Base-by-base conservation (phyloP, 768 basidiomycete genomes). In the Tephrocybe sp. region DNA sequence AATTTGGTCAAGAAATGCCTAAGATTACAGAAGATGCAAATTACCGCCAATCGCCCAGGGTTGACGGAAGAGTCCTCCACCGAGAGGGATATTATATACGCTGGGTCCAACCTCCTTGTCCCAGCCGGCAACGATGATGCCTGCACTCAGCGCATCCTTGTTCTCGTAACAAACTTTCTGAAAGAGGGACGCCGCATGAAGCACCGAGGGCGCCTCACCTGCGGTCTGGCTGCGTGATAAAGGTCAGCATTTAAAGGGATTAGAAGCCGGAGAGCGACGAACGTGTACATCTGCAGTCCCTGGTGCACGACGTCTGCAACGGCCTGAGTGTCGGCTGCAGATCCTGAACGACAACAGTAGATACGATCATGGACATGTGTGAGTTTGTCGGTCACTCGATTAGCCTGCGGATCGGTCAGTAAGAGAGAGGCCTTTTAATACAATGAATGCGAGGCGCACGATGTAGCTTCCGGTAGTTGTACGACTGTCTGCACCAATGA, bases 71-170 rank as follows among this genome's bases (percentile, higher is more conserved):
- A 95, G 72, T 22, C 97, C 97, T 45, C 97, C 97, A 19, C 97
- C 97, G 12, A 99, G 77, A 13, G 97, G 95, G 53, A 99, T 91
- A 66, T 94, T 97, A 71, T 94, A 98, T 21, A 98, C 94, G 52
- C 88, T 89, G 1, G 94, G 90, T 15, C 97, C 95, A 30, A 68
- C 72, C 56, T 92, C 85, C 61, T 84, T 86, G 69, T 99, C 97
- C 94, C 95, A 99, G 0, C 97, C 97, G 10, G 89, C 97, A 18
- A 97, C 93, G 61, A 99, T 98, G 66, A 99, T 97, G 18, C 95
- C 94, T 2, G 97, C 97, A 27, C 78, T 82, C 34, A 98, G 68
- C 1, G 61, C 67, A 63, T 94, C 94, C 73, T 99, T 99, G 77
- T 97, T 97, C 34, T 85, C 77, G 64, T 99, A 99, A 69, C 92